Conservation (phyloP, 257 asterid species). For the Lycium ferocissimum region DNA sequence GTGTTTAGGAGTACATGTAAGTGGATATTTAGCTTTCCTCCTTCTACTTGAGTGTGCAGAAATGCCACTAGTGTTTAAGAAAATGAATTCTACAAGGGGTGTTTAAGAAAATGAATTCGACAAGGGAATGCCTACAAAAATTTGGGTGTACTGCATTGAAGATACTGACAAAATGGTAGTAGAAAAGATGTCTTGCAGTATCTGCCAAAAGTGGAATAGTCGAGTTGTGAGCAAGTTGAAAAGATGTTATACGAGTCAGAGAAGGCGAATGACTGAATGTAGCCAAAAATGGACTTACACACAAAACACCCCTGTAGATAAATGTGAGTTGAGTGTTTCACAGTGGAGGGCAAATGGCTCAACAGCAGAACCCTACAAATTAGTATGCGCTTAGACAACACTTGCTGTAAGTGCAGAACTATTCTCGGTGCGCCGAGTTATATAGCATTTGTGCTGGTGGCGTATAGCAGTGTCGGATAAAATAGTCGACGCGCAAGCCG, state of each 20-base stretch:
- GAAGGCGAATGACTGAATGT: neutral
- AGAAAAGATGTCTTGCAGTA: neutral
- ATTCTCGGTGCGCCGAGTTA: neutral
- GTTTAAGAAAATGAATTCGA: neutral
- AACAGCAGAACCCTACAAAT: neutral
- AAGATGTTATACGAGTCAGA: neutral
- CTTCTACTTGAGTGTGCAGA: neutral
- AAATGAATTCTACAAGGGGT: neutral
- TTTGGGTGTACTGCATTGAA: neutral
- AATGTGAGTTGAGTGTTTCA: neutral
- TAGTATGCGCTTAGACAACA: neutral
- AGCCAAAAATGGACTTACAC: neutral
- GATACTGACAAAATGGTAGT: neutral
- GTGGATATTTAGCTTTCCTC: constrained; percentile 4
- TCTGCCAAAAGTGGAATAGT: neutral
- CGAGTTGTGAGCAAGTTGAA: neutral
- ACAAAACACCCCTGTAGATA: neutral
- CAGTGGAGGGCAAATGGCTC: no score
- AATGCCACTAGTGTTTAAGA: neutral
- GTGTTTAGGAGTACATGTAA: constrained; percentile 14
- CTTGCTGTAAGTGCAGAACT: neutral
- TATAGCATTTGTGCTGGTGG: neutral
- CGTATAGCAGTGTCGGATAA: neutral
- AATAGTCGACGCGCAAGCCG: neutral
- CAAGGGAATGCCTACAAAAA: neutral